Conservation (phyloP, 805 yeast genomes). For the Myxozyma kluyveri region DNA sequence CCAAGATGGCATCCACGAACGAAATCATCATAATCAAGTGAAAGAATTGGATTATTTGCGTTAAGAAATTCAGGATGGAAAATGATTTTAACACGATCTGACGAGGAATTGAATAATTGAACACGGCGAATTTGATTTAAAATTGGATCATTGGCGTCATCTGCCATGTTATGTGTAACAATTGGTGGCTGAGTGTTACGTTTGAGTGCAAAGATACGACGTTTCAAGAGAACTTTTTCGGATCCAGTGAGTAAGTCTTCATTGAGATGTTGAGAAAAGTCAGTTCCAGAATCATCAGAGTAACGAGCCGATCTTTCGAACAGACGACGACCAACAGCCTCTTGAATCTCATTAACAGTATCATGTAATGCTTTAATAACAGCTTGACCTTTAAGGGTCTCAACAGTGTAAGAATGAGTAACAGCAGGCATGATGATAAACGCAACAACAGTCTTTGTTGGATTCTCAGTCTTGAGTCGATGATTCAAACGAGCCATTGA, state of each 20-base stretch:
- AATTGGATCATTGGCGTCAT: slow-evolving; percentile 87
- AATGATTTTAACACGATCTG: slow-evolving; percentile 88
- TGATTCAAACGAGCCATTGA: slow-evolving; percentile 89
- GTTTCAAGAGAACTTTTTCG: slow-evolving; percentile 82
- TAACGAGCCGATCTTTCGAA: slow-evolving; percentile 85
- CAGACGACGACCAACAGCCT: slow-evolving; percentile 77
- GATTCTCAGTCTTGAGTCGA: slow-evolving; percentile 71
- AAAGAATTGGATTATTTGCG: slow-evolving; percentile 89
- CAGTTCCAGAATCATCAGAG: slow-evolving; percentile 50
- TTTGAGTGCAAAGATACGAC: slow-evolving; percentile 90
- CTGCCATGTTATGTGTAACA: slow-evolving; percentile 95
- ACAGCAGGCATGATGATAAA: slow-evolving; percentile 97
- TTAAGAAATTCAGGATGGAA: slow-evolving; percentile 97
- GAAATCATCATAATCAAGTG: slow-evolving; percentile 93
- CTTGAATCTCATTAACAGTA: slow-evolving; percentile 84
- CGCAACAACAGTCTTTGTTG: slow-evolving; percentile 91
- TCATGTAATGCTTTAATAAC: slow-evolving; percentile 86
- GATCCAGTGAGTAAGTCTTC: slow-evolving; percentile 73
- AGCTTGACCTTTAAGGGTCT: slow-evolving; percentile 93
- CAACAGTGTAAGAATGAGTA: slow-evolving; percentile 91
- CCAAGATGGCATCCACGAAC: slow-evolving; percentile 98
- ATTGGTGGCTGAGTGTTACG: slow-evolving; percentile 89
- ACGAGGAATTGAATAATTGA: slow-evolving; percentile 81
- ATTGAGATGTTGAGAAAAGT: slow-evolving; percentile 67
- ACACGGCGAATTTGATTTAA: slow-evolving; percentile 89